Evolutionary conservation across 1,284 basidiomycete genomes (phyloP), one percentile per base, ranked within the genome.

Genomic region (Malassezia sp.): DNA sequence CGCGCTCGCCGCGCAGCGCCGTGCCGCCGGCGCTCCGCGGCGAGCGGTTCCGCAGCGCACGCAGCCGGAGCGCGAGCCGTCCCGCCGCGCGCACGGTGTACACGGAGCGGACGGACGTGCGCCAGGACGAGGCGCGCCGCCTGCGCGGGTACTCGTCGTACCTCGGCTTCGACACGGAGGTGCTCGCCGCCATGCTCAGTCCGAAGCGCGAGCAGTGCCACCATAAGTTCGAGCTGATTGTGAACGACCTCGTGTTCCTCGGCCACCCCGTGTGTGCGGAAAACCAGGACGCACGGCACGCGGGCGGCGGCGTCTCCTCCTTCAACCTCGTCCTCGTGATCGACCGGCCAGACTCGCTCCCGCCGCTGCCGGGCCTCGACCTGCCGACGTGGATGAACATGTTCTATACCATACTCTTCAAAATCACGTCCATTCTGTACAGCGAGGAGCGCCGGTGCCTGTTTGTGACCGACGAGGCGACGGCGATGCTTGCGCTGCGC

Each of bases 241-340:
- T 95, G 17, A 89, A 96, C 62, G 84, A 90, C 60, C 76, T 96
- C n/a, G 84, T 81, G 2, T 96, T 96, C 67, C 77, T 96, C 30
- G 91, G 91, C 0, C 90, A 96, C 70, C 91, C 91, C 0, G 87
- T 96, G 1, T 83, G 82, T 60, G 23, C 29, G 2, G 30, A 32
- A 0, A 4, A 27, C 2, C 9, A 46, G 10, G n/a, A n/a, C n/a
- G n/a, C n/a, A n/a, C n/a, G n/a, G n/a, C n/a, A n/a, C n/a, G n/a
- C n/a, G n/a, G n/a, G n/a, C n/a, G n/a, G n/a, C n/a, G 52, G 52
- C 6, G 23, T 67, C 26, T 54, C 57, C 5, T 46, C 54, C 21
- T 68, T 70, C 38, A 66, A 68, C 44, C 50, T 70, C 21, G 65
- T 70, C 10, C 53, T 70, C 23, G 62, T 70, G 15, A 48, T 69